Evolutionary conservation across 2,329 filamentous ascomycete genomes (phyloP), one percentile per base, ranked within the genome.

Genomic region (Diaporthe citriasiana): DNA sequence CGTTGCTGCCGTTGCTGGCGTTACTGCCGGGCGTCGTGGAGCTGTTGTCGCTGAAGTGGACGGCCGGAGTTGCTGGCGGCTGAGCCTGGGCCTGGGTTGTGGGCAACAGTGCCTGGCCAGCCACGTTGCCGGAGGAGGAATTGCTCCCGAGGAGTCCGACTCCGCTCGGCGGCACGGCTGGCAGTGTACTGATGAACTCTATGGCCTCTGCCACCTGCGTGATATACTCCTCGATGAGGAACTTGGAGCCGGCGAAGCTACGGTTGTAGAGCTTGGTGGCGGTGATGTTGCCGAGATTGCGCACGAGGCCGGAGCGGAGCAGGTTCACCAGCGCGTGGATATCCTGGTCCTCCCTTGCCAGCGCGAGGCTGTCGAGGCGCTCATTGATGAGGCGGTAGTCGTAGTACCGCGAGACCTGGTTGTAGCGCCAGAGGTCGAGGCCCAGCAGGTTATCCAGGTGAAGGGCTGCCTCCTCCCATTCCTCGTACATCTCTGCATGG

Each of bases 211-310:
- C 93, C 47, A 97, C 92, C 80, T 96, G 92, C 0, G 92, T 92
- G 76, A 97, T 92, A 80, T 98, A 98, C 82, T 97, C 94, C 80
- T 98, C 95, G 76, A 98, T 97, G 63, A 98, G 85, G 70, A 94
- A 90, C 82, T 98, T 98, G 0, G 95, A 98, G 22, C 95, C 95
- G 1, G 93, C 93, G 80, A 97, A 97, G 17, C 94, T 93, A 73
- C 93, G 90, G 79, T 95, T 95, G 84, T 95, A 98, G 1, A 98
- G 87, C 76, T 92, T 92, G 2, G 94, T 91, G 1, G 93, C 90
- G 0, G 94, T 94, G 78, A 98, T 97, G 81, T 97, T 97, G 73
- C 95, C 95, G n/a, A 97, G 86, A 79, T 98, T 98, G 47, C 95
- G 91, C 40, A 97, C 89, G 25, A 93, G 87, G 4, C 91, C 95